Conservation (phyloP, 345 rosid genomes). For the Isatis tinctoria region DNA sequence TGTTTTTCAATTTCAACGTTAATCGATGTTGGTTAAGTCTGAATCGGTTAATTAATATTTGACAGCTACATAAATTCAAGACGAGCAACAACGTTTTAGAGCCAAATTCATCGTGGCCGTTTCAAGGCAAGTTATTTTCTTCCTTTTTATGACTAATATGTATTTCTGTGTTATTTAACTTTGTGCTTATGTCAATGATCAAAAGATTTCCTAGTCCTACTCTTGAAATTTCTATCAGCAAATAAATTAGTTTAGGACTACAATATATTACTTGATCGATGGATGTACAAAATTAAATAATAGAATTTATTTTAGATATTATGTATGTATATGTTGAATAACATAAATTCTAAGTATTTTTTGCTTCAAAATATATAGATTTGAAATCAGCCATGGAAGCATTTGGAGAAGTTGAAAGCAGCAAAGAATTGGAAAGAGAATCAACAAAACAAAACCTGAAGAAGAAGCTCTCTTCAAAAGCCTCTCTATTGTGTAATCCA, state of each 20-base stretch:
- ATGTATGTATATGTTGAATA: not conserved
- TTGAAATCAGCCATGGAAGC: constrained; percentile 23
- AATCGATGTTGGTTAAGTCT: constrained; percentile 1
- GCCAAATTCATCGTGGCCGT: constrained; percentile 60
- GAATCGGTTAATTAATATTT: not conserved
- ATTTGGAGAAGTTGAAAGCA: constrained; percentile 27
- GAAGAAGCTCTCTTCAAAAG: constrained; percentile 29
- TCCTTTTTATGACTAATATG: not conserved
- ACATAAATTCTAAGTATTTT: not conserved
- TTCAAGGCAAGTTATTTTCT: constrained; percentile 50
- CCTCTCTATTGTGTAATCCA: constrained; percentile 21
- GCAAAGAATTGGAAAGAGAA: constrained; percentile 21
- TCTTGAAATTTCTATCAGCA: not conserved
- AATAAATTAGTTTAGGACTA: not conserved
- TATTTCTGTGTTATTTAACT: not conserved
- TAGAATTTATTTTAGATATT: not conserved
- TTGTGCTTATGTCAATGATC: not conserved
- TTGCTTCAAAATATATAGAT: not conserved
- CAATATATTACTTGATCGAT: not conserved
- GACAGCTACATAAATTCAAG: constrained; percentile 77
- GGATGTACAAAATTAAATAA: not conserved
- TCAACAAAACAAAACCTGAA: constrained; percentile 18
- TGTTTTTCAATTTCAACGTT: not conserved
- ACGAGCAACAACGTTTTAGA: constrained; percentile 43
- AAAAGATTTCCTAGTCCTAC: not conserved